Conservation (phyloP, 306 rosid species). For the Clitoria ternatea region DNA sequence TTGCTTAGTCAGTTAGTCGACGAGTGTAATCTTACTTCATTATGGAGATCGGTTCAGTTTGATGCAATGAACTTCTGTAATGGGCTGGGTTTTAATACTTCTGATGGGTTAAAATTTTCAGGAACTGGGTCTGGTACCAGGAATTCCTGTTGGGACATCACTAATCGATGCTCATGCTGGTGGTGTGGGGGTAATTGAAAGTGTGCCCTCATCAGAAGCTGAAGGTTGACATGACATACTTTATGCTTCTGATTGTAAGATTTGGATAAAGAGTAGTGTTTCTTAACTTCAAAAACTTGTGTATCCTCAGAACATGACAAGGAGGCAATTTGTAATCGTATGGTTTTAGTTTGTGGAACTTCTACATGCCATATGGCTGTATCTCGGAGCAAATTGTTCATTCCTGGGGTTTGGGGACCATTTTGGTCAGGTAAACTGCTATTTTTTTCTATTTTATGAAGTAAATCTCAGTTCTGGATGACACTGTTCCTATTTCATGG, state of each 20-base stretch:
- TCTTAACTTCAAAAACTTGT: conserved; percentile 15
- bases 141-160: conserved; percentile 94
- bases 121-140: conserved; percentile 83
- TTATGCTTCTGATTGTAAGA: conserved; percentile 1
- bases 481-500: conserved; percentile 5
- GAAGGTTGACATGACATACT: conserved; percentile 46
- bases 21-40: conserved; percentile 13
- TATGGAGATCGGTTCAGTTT: conserved; percentile 34
- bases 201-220: conserved; percentile 49
- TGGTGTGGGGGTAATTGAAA: conserved; percentile 95
- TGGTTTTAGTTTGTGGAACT: conserved; percentile 95
- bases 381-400: conserved; percentile 74
- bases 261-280: conserved; percentile 20
- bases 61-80: conserved; percentile 8
- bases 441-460: conserved; percentile 22
- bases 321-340: conserved; percentile 67
- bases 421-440: conserved; percentile 83
- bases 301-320: conserved; percentile 45
- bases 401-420: conserved; percentile 99
- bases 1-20: conserved; percentile 36
- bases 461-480: neutral
- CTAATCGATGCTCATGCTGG: conserved; percentile 98
- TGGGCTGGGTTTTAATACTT: conserved; percentile 8
- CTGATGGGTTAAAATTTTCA: conserved; percentile 40
- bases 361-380: conserved; percentile 98